Percentiles rank a stretch among this genome's conserved stretches.
Evolutionary conservation across 2,329 filamentous ascomycete genomes (phyloP).

Genomic region (Epichloe sp.): DNA sequence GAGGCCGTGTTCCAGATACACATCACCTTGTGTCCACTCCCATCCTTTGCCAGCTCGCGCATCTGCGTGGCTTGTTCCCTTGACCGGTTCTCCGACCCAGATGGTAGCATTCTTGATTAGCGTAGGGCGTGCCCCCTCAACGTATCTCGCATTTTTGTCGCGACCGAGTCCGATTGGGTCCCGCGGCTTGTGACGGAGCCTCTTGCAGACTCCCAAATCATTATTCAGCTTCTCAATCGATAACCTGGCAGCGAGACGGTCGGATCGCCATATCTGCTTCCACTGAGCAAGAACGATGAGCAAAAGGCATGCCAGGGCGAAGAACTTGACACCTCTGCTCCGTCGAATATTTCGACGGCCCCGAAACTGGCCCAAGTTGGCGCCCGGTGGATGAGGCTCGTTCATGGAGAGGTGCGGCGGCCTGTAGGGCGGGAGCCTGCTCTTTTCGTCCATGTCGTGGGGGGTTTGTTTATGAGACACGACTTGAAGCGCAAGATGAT

Average conservation of each 20-base stretch:
- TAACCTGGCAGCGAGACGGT: constrained; percentile 22
- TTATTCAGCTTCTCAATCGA: constrained; percentile 39
- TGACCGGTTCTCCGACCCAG: constrained; percentile 48
- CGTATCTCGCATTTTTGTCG: constrained; percentile 45
- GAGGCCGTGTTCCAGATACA: constrained; percentile 47
- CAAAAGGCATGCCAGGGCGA: constrained; percentile 32
- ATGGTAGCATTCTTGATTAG: constrained; percentile 54
- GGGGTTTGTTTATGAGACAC: neutral
- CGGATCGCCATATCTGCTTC: constrained; percentile 24
- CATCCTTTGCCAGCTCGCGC: constrained; percentile 46
- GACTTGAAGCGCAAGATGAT: neutral
- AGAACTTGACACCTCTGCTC: constrained; percentile 29
- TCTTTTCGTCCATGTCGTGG: constrained; percentile 26
- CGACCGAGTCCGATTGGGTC: constrained; percentile 44
- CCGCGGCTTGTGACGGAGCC: constrained; percentile 38
- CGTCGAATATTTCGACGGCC: constrained; percentile 23
- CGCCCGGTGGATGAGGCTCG: neutral
- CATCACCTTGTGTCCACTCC: constrained; percentile 46
- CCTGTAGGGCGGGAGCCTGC: constrained; percentile 31
- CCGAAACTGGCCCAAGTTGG: constrained; percentile 8
- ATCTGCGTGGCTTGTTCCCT: constrained; percentile 37
- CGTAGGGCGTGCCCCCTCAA: constrained; percentile 44
- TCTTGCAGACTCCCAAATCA: constrained; percentile 42
- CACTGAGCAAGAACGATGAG: constrained; percentile 39
- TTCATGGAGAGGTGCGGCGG: constrained; percentile 13